These are phyloP conservation scores for Leccinellum albellum DNA, from an alignment of 768 basidiomycete species.

Conservation along the genomic window DNA sequence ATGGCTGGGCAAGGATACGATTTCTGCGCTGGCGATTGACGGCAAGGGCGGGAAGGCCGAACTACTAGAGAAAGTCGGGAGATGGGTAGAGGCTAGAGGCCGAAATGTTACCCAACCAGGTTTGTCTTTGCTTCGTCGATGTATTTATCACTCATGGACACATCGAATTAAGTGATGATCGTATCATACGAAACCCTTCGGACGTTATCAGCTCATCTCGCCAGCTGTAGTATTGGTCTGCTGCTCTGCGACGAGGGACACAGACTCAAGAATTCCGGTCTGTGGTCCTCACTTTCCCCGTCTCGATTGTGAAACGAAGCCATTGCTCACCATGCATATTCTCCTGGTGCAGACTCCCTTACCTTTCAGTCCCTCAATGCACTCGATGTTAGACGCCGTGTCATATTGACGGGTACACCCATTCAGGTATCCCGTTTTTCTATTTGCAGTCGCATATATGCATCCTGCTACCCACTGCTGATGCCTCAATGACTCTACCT, in stretches of 20 bases:
- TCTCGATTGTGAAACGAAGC: background rate
- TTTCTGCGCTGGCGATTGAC: conserved; percentile 84
- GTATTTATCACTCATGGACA: background rate
- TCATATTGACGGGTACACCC: conserved; percentile 92
- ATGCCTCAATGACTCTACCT: background rate
- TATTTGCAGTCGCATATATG: conserved; percentile 1
- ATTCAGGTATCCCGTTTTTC: conserved; percentile 58
- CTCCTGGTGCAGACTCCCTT: conserved; percentile 57
- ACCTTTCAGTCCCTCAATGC: conserved; percentile 83
- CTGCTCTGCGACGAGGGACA: conserved; percentile 98
- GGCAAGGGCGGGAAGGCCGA: conserved; percentile 88
- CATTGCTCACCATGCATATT: background rate
- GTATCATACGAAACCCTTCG: conserved; percentile 97
- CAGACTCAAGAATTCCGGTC: conserved; percentile 92
- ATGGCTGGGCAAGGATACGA: conserved; percentile 86
- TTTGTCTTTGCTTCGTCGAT: conserved; percentile 29
- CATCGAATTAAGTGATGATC: conserved; percentile 76
- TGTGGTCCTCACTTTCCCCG: conserved; percentile 16
- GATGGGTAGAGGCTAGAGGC: conserved; percentile 88
- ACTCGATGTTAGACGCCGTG: conserved; percentile 83
- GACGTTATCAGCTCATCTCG: conserved; percentile 70
- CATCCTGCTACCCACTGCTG: background rate
- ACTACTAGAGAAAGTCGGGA: conserved; percentile 69
- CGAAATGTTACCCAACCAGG: conserved; percentile 91
- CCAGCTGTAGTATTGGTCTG: conserved; percentile 79